A percentile compares a stretch with the other conserved stretches of the same genome.
These are phyloP conservation scores for Calonectria pseudoturangicola DNA, from an alignment of 2,329 filamentous ascomycete species.

Conservation along the genomic window DNA sequence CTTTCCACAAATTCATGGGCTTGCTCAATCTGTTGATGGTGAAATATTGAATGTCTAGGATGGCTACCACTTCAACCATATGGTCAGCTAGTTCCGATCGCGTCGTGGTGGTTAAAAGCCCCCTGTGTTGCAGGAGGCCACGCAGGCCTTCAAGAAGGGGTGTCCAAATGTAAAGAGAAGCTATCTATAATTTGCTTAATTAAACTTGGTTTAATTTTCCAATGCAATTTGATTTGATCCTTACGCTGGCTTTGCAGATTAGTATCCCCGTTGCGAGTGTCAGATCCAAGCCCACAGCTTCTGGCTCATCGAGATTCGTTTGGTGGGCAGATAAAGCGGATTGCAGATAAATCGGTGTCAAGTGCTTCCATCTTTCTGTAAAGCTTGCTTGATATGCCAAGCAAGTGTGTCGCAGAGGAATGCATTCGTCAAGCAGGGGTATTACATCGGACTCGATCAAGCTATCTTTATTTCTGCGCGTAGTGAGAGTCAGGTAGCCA, in stretches of 20 bases:
- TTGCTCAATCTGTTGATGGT: slow-evolving; percentile 24
- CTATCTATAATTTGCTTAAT: not conserved
- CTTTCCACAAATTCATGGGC: slow-evolving; percentile 15
- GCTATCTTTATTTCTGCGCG: not conserved
- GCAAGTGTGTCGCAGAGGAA: slow-evolving; percentile 11
- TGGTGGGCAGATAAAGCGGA: slow-evolving; percentile 14
- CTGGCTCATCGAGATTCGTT: slow-evolving; percentile 2
- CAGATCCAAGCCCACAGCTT: slow-evolving; percentile 15
- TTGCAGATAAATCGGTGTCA: slow-evolving; percentile 20
- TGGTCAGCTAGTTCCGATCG: slow-evolving; percentile 6
- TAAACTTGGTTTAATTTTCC: not conserved
- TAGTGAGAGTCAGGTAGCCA: slow-evolving; percentile 20
- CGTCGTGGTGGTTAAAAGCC: not conserved
- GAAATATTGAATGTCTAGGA: slow-evolving; percentile 26
- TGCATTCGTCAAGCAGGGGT: slow-evolving; percentile 8
- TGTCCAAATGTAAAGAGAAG: slow-evolving; percentile 28
- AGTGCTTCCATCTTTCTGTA: not conserved
- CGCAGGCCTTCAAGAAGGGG: slow-evolving; percentile 19
- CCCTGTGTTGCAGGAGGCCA: slow-evolving; percentile 17
- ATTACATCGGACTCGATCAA: slow-evolving; percentile 17
- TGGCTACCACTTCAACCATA: slow-evolving; percentile 19
- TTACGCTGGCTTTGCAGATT: slow-evolving; percentile 29
- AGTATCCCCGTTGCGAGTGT: slow-evolving; percentile 25
- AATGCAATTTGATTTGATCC: not conserved
- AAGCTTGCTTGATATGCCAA: slow-evolving; percentile 31